A percentile compares a stretch with the other conserved stretches of the same genome.
phyloP scores from a whole-genome alignment of 2,329 filamentous ascomycete genomes.

The Blumeriella jaapii region DNA sequence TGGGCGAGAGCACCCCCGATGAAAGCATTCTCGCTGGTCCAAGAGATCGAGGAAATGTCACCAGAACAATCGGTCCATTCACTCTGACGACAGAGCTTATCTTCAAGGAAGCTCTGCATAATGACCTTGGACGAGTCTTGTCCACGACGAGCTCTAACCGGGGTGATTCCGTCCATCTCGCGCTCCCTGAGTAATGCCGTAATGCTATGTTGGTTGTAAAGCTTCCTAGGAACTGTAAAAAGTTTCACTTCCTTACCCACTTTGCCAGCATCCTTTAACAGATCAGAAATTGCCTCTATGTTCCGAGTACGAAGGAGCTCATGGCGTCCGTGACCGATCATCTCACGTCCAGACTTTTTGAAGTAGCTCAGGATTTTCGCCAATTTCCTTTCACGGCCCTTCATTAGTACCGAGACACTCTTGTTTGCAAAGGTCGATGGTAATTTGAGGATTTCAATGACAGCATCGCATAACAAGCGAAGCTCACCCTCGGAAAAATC shows the following conservation, averaged over 20 bases:
- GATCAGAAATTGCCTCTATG: background rate
- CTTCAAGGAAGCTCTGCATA: constrained; percentile 31
- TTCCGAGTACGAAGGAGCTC: constrained; percentile 1
- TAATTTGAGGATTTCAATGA: background rate
- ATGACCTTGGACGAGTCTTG: constrained; percentile 15
- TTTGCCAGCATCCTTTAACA: background rate
- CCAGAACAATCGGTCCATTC: constrained; percentile 52
- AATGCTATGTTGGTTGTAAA: background rate
- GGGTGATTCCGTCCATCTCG: constrained; percentile 17
- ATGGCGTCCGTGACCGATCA: background rate
- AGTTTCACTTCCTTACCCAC: background rate
- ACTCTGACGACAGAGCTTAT: constrained; percentile 37
- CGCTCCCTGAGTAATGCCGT: constrained; percentile 14
- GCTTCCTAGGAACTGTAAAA: background rate
- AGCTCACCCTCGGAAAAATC: background rate
- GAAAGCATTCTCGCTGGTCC: constrained; percentile 41
- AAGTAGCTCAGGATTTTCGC: background rate
- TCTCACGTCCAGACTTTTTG: background rate
- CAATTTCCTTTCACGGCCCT: background rate
- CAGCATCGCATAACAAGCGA: background rate
- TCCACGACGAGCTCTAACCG: constrained; percentile 11
- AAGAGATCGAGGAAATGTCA: constrained; percentile 46
- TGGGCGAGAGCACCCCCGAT: constrained; percentile 52
- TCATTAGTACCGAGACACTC: constrained; percentile 1
- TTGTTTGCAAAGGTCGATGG: background rate